Conservation (phyloP, 163 green algal genomes). For the Trebouxia gelatinosa region DNA sequence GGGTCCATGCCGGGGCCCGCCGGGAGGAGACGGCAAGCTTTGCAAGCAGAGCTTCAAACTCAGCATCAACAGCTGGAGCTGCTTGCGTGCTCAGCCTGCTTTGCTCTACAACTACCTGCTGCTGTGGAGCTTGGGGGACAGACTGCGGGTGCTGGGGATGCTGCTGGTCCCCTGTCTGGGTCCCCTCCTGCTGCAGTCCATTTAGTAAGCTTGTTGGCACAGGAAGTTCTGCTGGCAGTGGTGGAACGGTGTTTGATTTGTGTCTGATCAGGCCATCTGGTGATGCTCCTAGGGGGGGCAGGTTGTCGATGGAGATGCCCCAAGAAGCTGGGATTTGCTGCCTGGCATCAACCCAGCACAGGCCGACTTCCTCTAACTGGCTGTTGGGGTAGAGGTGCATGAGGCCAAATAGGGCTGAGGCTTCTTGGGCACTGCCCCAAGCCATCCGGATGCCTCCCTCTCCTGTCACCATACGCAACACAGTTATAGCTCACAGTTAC, state of each 20-base stretch:
- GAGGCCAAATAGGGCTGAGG: constrained; percentile 38
- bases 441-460: no score
- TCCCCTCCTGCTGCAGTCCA: no score
- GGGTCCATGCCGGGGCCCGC: background rate
- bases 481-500: no score
- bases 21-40: background rate
- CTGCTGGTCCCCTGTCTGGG: no score
- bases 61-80: background rate
- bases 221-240: no score
- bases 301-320: constrained; percentile 40
- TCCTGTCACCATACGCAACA: no score
- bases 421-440: constrained; percentile 58
- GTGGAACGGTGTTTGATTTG: no score
- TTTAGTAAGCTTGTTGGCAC: no score
- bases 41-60: background rate
- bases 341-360: constrained; percentile 44
- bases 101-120: background rate
- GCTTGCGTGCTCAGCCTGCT: background rate
- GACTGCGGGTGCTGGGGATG: no score
- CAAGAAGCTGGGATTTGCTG: constrained; percentile 17
- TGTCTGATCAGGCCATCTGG: constrained; percentile 63
- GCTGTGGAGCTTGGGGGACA: constrained; percentile 2
- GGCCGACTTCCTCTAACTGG: constrained; percentile 48
- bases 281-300: constrained; percentile 61
- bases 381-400: constrained; percentile 36